Base-by-base conservation (phyloP, 2,329 filamentous ascomycete species). In the Chaetomium sp. region DNA sequence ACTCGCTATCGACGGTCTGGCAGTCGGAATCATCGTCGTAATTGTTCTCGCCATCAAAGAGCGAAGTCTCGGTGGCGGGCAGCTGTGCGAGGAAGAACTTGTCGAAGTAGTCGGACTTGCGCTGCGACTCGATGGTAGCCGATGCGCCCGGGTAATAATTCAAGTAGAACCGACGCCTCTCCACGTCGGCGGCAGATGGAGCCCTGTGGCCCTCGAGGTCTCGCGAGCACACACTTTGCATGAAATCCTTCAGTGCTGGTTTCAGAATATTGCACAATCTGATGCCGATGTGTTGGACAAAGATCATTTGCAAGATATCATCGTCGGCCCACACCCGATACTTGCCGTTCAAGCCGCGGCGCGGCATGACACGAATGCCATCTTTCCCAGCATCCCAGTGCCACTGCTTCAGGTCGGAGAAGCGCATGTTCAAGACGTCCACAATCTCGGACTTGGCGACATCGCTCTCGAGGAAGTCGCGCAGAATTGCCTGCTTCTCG, bases 241-340 rank as follows among this genome's bases (percentile, higher is more conserved):
- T 69, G 57, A 74, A 73, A 1, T 9, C 23, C 38, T 65, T 70
- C 21, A 78, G 70, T 1, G 62, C 57, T 1, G 59, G 29, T 54
- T 76, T 78, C 23, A 75, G 63, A 1, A 73, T 56, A 10, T 73
- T 72, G 60, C 75, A 78, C 64, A 78, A 72, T 21, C 69, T 67
- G 31, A 78, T 72, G 2, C 77, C 78, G 45, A 81, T 77, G 63
- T 76, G 79, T 60, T 81, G 78, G 16, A 79, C 74, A 63, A 81
- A 80, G 13, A 81, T 76, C n/a, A 78, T 75, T 66, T 81, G 78
- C 19, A 81, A 70, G 12, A 81, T 75, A 57, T 81, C 79, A 62
- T 81, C 78, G 63, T 81, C 78, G 72, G 79, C 78, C 75, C 79
- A 79, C 60, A 80, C 78, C 1, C 78, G 74, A 65, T 79, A 81